Base-by-base conservation (phyloP, 2,329 filamentous ascomycete genomes). In the Didymella pinodella region DNA sequence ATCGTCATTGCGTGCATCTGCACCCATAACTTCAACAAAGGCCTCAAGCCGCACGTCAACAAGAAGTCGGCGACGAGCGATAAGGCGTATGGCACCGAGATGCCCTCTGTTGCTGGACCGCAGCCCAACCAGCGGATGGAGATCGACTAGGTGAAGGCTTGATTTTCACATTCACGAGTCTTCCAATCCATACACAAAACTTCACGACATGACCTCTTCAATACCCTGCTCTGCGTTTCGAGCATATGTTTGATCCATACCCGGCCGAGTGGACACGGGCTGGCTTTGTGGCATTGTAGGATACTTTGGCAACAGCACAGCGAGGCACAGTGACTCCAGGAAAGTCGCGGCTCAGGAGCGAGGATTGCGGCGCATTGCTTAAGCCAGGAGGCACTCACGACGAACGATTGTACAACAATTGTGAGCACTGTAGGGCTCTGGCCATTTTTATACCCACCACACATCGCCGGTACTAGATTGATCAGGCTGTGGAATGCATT, bases 1-100 rank as follows among this genome's bases (percentile, higher is more conserved):
- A 97, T 99, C 69, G 79, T 85, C 75, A 93, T 96, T 68, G 93
- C 92, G 38, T 87, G 90, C 72, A 84, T 94, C 70, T 98, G 94
- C 84, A 93, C 92, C 78, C 81, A 85, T 77, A 98, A 98, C 81
- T 99, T 98, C 80, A 86, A 90, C 77, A 89, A 89, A 65, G 95
- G 95, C 8, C 83, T 99, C 60, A 97, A 96, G 82, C 88, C 88
- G 10, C 93, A 98, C 75, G 86, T 99, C 58, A 84, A 88, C 68
- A 85, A 83, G 72, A 81, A 84, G 63, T 85, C 83, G 69, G 73
- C 81, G 16, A 52, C 62, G 18, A 78, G 77, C 58, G 81, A 84
- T 36, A 85, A 86, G 66, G 83, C 85, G 57, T 78, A 76, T 53
- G 75, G 75, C 66, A 79, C 79, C 29, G 79, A 82, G 61, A 82